Base-by-base conservation (phyloP, 345 rosid species). In the Salix caprea region DNA sequence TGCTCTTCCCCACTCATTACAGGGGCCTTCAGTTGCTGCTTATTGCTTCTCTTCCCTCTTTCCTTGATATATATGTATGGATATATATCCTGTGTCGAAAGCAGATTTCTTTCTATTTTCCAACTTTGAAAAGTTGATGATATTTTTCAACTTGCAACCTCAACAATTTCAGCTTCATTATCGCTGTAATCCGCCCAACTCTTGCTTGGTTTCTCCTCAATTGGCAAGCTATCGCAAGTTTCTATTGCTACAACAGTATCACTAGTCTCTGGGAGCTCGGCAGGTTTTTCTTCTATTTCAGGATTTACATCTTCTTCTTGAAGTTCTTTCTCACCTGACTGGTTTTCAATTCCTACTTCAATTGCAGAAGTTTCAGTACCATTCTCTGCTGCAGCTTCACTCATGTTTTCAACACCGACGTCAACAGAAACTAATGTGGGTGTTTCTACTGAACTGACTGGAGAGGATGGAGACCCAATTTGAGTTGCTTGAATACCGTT, bases 151-250 rank as follows among this genome's bases (percentile, higher is more conserved):
- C 90, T 76, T 26, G 86, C 76, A 81, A 88, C 91, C 84, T 88
- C 97, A 76, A 88, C 90, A 54, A 77, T 67, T 76, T 94, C 97
- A 23, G 86, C 76, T 86, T 93, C 98, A 32, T 74, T 77, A 71
- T 93, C 99, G 50, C 91, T 91, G 86, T 88, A 85, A 84, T 91
- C 98, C 74, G 89, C 94, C 98, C 97, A 93, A 73, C 90, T 82
- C 82, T 91, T 91, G 80, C 80, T 78, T 73, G 76, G 84, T 74
- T 87, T 86, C 76, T 71, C 88, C 75, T 87, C 87, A 28, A 67
- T 85, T 67, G 71, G 71, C 46, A 15, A 67, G 73, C 79, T 84
- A 6, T 48, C 65, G 76, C 87, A 83, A 71, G 58, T 74, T 69
- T 80, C 92, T 73, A 81, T 79, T 71, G 79, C 78, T 73, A 73